Evolutionary conservation across 1,284 basidiomycete genomes (phyloP), one percentile per base, ranked within the genome.

Genomic region (Tilletia indica): DNA sequence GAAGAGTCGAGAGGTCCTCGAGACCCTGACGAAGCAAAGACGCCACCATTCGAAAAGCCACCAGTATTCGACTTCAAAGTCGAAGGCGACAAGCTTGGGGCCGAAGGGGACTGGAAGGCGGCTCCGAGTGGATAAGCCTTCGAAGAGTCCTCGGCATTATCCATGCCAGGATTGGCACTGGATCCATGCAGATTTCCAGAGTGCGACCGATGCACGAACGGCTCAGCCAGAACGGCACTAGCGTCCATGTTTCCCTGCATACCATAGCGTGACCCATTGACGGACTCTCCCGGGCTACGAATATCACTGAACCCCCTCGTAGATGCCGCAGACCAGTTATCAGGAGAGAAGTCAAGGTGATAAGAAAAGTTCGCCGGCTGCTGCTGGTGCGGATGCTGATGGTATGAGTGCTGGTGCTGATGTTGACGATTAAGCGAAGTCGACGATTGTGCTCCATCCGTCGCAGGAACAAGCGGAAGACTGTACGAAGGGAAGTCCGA

Each of bases 401-500:
- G 42, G 9, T 45, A 14, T 45, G 6, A 14, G 9, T 45, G 42
- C 14, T 45, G 42, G 9, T 45, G 42, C 42, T 45, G 42, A 8
- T 45, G 42, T 14, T 45, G 42, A 8, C 42, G 42, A 14, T 9
- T 45, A 14, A 45, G 14, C 42, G 42, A 45, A 14, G 9, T 45
- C 42, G 42, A 45, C 1, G 42, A 45, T 8, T 8, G 42, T 14
- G 42, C 9, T 11, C 61, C 61, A 9, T 38, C 34, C 11, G 61
- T 64, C 19, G 61, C 61, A n/a, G 61, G 61, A 1, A 34, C 61
- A 4, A 39, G 31, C 16, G 61, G 61, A 38, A 64, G 19, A 21
- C 34, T 64, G 61, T 64, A 64, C 12, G 34, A 39, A 16, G 36
- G 61, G 61, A 64, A 64, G 61, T 64, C 61, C 61, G 61, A 39